Conservation (phyloP, 371 early-diverging fungal species). For the Coemansia sp. region DNA sequence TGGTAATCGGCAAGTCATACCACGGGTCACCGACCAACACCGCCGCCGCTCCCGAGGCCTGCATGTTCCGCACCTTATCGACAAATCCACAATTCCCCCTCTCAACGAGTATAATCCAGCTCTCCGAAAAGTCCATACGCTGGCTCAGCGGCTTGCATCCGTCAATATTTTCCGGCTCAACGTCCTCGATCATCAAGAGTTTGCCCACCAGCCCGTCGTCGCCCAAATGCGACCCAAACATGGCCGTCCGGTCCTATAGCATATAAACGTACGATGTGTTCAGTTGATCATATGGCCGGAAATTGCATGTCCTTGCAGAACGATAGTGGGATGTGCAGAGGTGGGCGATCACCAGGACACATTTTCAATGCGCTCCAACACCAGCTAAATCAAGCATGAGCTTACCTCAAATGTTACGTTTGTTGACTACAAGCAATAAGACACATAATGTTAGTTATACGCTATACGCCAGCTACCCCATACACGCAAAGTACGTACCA, state of each 20-base stretch:
- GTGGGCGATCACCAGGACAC: background rate
- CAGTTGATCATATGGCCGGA: background rate
- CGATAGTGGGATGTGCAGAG: background rate
- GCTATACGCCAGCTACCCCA: background rate
- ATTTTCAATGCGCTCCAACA: background rate
- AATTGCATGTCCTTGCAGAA: background rate
- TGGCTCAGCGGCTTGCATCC: conserved; percentile 45
- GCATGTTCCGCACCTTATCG: conserved; percentile 87
- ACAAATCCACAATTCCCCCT: conserved; percentile 85
- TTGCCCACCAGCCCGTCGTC: conserved; percentile 46
- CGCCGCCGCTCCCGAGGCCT: conserved; percentile 78
- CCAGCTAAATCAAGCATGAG: background rate
- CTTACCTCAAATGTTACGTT: conserved; percentile 45
- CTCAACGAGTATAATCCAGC: conserved; percentile 81
- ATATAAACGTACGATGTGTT: background rate
- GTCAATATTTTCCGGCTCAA: conserved; percentile 46
- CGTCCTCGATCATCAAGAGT: conserved; percentile 41
- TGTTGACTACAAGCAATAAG: conserved; percentile 21
- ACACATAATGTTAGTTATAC: too few species aligned
- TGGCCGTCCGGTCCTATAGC: conserved; percentile 51
- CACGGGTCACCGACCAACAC: conserved; percentile 86
- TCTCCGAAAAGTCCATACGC: conserved; percentile 30
- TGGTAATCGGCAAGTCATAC: conserved; percentile 74
- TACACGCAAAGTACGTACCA: conserved; percentile 11
- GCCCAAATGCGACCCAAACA: conserved; percentile 51